Evolutionary conservation across 2,329 filamentous ascomycete species (phyloP), one percentile per base, ranked within the genome.

Genomic region (Fusarium chlamydosporum): DNA sequence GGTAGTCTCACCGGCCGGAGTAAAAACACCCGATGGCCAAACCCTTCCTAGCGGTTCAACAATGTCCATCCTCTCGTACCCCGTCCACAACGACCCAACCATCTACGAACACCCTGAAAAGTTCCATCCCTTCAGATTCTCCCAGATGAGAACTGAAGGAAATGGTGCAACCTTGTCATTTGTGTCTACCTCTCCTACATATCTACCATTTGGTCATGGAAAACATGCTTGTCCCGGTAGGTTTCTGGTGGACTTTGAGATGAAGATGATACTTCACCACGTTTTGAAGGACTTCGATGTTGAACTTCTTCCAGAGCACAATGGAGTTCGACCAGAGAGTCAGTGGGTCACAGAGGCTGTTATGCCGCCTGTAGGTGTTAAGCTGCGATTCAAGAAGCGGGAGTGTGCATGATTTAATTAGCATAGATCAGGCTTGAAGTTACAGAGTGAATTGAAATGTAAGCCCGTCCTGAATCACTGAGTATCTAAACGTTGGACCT

Each of bases 71-170:
- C 71, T 81, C 6, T 68, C 72, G 0, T 73, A 76, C 16, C 75
- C 75, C 0, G 70, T 73, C 3, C 77, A 79, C 13, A 74, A 64
- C 0, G 78, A 82, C 26, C 56, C 57, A 5, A 74, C 76, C 2
- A 62, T 47, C 1, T 77, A 79, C 23, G 75, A 78, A 4, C 72
- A 81, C 2, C 75, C 81, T 1, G 47, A 72, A 12, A 77, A 78
- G 18, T 83, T 76, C 58, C 79, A 82, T 16, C 81, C 80, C 0
- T 82, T 82, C 51, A 77, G 82, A 1, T 83, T 81, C 58, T 79
- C 80, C 1, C 71, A 78, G 3, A 61, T 75, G 77, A 18, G 78
- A 77, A 53, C 59, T 33, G 6, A 54, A 35, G 8, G 64, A 68
- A 42, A 54, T 40, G 12, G 31, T 10, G 3, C 65, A 7, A 6